Evolutionary conservation across 2,329 filamentous ascomycete genomes (phyloP).

Genomic region (Alternaria hordeiaustralica): DNA sequence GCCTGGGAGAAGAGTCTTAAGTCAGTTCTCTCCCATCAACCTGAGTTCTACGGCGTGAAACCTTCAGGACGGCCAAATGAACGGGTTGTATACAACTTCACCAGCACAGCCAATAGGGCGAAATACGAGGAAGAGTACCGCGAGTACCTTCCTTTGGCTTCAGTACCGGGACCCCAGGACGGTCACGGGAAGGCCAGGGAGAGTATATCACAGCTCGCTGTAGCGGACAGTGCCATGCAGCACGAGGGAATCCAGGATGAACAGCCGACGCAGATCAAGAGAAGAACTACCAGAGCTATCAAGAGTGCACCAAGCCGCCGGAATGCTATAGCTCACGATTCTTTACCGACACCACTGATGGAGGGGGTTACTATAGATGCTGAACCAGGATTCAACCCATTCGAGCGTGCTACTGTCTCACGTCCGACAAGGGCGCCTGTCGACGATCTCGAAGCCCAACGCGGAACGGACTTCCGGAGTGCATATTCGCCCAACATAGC

Average conservation of each 20-base stretch:
- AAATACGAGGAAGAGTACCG: slow-evolving; percentile 2
- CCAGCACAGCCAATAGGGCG: slow-evolving; percentile 1
- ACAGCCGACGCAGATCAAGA: background rate
- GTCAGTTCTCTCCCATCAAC: slow-evolving; percentile 13
- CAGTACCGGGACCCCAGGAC: background rate
- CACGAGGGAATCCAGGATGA: background rate
- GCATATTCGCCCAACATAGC: slow-evolving; percentile 7
- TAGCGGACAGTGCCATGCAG: background rate
- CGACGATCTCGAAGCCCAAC: background rate
- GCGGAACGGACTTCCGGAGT: slow-evolving; percentile 13
- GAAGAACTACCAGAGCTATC: background rate
- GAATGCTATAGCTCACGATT: background rate
- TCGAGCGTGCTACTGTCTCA: slow-evolving; percentile 5
- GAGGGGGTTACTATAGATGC: background rate
- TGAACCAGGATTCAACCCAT: slow-evolving; percentile 1
- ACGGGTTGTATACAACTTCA: slow-evolving; percentile 8
- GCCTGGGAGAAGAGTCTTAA: slow-evolving; percentile 22
- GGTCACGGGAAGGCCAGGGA: background rate
- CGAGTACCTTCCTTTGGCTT: background rate
- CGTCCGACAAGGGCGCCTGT: background rate
- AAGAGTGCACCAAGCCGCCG: background rate
- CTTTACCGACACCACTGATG: background rate
- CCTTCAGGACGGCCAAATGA: background rate
- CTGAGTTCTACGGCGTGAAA: slow-evolving; percentile 16
- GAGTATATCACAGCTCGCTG: background rate